Percentiles rank a stretch among this genome's conserved stretches.
These are phyloP conservation scores for Teunomyces tritomae DNA, from an alignment of 805 yeast genomes.

Conservation along the genomic window DNA sequence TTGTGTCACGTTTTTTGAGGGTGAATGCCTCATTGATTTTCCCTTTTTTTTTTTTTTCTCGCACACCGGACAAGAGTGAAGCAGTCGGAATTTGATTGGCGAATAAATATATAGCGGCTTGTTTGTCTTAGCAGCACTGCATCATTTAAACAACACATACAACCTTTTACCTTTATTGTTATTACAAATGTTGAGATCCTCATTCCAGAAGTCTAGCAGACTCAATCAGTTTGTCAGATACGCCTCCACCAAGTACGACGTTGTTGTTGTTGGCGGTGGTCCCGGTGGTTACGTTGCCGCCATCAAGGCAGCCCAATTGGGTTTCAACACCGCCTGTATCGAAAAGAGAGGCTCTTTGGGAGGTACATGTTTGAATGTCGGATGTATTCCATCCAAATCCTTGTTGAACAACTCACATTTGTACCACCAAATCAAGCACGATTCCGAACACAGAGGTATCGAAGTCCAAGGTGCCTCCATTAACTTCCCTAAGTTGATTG, in stretches of 20 bases:
- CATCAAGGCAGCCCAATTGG: slow-evolving; percentile 96
- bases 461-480: slow-evolving; percentile 70
- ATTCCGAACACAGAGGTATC: slow-evolving; percentile 85
- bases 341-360: slow-evolving; percentile 97
- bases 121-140: background rate
- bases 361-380: slow-evolving; percentile 98
- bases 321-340: slow-evolving; percentile 90
- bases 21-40: background rate
- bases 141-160: background rate
- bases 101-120: slow-evolving; percentile 2
- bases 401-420: slow-evolving; percentile 90
- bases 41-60: background rate
- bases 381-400: slow-evolving; percentile 98
- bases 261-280: slow-evolving; percentile 97
- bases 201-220: slow-evolving; percentile 10
- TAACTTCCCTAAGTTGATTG: slow-evolving; percentile 77
- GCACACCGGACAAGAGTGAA: slow-evolving; percentile 2
- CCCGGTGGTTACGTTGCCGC: slow-evolving; percentile 99
- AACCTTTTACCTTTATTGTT: too few relatives aligned
- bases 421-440: slow-evolving; percentile 84
- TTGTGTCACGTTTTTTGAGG: background rate
- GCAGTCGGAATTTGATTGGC: background rate
- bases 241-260: slow-evolving; percentile 62
- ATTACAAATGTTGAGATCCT: slow-evolving; percentile 14
- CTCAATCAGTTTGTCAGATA: slow-evolving; percentile 37